Evolutionary conservation across 495 filamentous ascomycete species (phyloP).

Genomic region (Hyaloscypha finlandica): DNA sequence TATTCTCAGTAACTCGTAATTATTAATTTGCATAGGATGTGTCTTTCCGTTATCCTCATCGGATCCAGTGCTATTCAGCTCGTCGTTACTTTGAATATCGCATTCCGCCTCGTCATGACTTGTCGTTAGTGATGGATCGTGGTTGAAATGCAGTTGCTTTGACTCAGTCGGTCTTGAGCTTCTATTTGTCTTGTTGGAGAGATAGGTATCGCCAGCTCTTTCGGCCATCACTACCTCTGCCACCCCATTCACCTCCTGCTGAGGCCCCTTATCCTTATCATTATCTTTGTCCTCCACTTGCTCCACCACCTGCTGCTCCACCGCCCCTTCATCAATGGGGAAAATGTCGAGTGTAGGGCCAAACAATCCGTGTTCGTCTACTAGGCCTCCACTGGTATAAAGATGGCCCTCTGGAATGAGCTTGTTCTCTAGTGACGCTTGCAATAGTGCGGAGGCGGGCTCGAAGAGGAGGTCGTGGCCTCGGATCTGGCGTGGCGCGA

Average conservation of each 20-base stretch:
- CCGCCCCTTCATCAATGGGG: neutral
- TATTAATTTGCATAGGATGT: neutral
- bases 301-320: too few species aligned
- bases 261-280: too few species aligned
- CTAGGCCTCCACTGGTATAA: constrained; percentile 13
- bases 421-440: too few species aligned
- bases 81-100: constrained; percentile 1
- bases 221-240: too few species aligned
- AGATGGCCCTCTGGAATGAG: neutral
- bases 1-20: too few species aligned
- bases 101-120: constrained; percentile 1
- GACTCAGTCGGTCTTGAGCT: neutral
- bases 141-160: neutral
- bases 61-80: neutral
- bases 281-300: too few species aligned
- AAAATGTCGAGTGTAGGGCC: constrained; percentile 13
- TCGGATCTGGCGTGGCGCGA: constrained; percentile 11
- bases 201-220: too few species aligned
- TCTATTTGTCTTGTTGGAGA: neutral
- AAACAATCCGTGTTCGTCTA: constrained; percentile 14
- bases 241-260: too few species aligned
- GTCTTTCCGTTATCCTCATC: constrained; percentile 1
- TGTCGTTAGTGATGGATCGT: neutral
- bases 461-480: constrained; percentile 11
- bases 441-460: constrained; percentile 6